These are phyloP conservation scores for Neofusicoccum laricinum DNA, from an alignment of 2,329 filamentous ascomycete genomes.

Conservation along the genomic window DNA sequence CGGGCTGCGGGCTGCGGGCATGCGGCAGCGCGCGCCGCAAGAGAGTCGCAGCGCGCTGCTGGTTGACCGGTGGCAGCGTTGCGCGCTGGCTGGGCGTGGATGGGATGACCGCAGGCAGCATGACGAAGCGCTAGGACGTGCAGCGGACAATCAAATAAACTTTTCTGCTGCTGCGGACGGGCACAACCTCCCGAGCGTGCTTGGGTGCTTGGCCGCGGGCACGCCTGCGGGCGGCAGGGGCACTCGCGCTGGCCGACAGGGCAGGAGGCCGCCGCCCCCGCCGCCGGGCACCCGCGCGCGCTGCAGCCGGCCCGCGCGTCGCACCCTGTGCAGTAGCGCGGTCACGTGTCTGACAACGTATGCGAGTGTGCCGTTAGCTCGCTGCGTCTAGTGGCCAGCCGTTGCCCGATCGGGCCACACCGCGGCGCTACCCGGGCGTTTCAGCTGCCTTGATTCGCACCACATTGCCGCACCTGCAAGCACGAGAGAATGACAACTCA, in stretches of 20 bases:
- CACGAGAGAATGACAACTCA: slow-evolving; percentile 14
- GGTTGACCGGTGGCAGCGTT: not conserved
- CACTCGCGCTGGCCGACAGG: too few relatives aligned
- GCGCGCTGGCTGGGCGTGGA: not conserved
- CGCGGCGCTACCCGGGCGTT: slow-evolving; percentile 12
- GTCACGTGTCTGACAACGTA: slow-evolving; percentile 19
- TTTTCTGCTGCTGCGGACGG: slow-evolving; percentile 17
- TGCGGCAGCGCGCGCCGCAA: not conserved
- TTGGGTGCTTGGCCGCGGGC: slow-evolving; percentile 4
- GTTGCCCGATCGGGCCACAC: not conserved
- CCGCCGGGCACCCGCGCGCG: not conserved
- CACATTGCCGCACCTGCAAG: slow-evolving; percentile 14
- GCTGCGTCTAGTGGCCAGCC: too few relatives aligned
- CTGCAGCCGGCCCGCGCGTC: not conserved
- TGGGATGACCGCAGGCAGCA: slow-evolving; percentile 10
- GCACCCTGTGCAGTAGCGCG: slow-evolving; percentile 1
- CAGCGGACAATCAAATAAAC: slow-evolving; percentile 15
- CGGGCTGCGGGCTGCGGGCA: not conserved
- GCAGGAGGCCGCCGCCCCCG: too few relatives aligned
- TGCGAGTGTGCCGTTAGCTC: slow-evolving; percentile 14
- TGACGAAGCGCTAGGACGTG: slow-evolving; percentile 15
- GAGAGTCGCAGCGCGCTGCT: not conserved
- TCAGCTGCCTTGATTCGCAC: slow-evolving; percentile 16
- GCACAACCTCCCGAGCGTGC: slow-evolving; percentile 16
- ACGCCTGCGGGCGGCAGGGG: not conserved